These are phyloP conservation scores for Aspergillus pseudonomiae DNA, from an alignment of 2,329 filamentous ascomycete genomes.

Conservation along the genomic window DNA sequence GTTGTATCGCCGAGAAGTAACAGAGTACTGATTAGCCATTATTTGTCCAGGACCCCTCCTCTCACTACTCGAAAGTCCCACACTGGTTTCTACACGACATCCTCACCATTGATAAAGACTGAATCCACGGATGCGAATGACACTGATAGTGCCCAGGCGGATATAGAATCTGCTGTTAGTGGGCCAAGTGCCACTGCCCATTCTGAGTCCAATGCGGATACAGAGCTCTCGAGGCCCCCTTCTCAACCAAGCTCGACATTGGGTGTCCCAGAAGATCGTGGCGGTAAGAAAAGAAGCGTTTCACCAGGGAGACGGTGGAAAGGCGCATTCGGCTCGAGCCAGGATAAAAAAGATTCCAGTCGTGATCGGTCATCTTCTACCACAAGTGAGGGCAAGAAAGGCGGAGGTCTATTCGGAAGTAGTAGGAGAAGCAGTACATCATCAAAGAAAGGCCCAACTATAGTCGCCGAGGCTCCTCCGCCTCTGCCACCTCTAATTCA, in stretches of 20 bases:
- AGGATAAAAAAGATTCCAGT: slow-evolving; percentile 56
- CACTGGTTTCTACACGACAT: slow-evolving; percentile 68
- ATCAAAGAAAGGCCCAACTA: slow-evolving; percentile 32
- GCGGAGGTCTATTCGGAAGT: slow-evolving; percentile 40
- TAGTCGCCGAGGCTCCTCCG: slow-evolving; percentile 31
- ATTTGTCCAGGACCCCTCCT: slow-evolving; percentile 45
- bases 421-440: slow-evolving; percentile 41
- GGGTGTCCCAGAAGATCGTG: slow-evolving; percentile 37
- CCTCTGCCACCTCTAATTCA: slow-evolving; percentile 38
- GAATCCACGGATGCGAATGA: slow-evolving; percentile 49
- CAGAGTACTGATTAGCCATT: slow-evolving; percentile 25
- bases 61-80: slow-evolving; percentile 65
- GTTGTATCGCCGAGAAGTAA: background rate
- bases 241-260: slow-evolving; percentile 34
- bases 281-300: slow-evolving; percentile 58
- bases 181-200: slow-evolving; percentile 25
- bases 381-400: slow-evolving; percentile 46
- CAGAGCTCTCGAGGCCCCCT: slow-evolving; percentile 33
- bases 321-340: slow-evolving; percentile 64
- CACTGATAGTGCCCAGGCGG: slow-evolving; percentile 31
- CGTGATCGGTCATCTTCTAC: slow-evolving; percentile 50
- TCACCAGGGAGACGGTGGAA: slow-evolving; percentile 74
- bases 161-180: slow-evolving; percentile 33
- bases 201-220: slow-evolving; percentile 47
- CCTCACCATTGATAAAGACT: slow-evolving; percentile 68